Base-by-base conservation (phyloP, 176 grass and related monocot species). In the Carex pumila region DNA sequence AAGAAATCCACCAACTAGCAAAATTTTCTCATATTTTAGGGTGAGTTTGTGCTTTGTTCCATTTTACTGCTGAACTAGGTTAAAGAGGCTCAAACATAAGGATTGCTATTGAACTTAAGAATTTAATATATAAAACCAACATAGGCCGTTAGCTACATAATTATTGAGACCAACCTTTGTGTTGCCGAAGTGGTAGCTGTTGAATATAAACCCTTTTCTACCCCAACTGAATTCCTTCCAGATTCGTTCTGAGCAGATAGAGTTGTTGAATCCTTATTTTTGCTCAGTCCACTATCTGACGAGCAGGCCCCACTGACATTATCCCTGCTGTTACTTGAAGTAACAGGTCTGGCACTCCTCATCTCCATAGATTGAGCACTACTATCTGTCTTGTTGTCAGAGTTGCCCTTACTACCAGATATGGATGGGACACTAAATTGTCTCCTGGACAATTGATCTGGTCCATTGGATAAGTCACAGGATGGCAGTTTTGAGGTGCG, bases 291-390 rank as follows among this genome's bases (percentile, higher is more conserved):
- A 79, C 60, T 71, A 76, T 71, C 82, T 47, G 80, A 85, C 62
- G 15, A 83, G 71, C 71, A 89, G 87, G 74, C 74, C 71, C 83
- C 86, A 65, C 72, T 47, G 61, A 90, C 65, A 60, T 81, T 79
- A 88, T 85, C 89, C 81, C 56, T 64, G 50, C 79, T 76, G 83
- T 87, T 65, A 88, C 71, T 84, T 47, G 88, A 87, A 84, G 82
- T 91, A 61, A 86, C 85, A 84, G 83, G 79, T 59, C 85, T 93
- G 18, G 67, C 81, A 78, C 86, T 90, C 66, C 65, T 87, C 66
- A 65, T 86, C 34, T 65, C 80, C 39, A 54, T 13, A 81, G 92
- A 91, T 86, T 88, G 90, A 50, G 61, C 92, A 88, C 89, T 73
- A 53, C 19, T 85, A 82, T 74, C 90, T 85, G 83, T 83, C 83